phyloP scores from a whole-genome alignment of 176 grass and related monocot species.

The Oryza australiensis region DNA sequence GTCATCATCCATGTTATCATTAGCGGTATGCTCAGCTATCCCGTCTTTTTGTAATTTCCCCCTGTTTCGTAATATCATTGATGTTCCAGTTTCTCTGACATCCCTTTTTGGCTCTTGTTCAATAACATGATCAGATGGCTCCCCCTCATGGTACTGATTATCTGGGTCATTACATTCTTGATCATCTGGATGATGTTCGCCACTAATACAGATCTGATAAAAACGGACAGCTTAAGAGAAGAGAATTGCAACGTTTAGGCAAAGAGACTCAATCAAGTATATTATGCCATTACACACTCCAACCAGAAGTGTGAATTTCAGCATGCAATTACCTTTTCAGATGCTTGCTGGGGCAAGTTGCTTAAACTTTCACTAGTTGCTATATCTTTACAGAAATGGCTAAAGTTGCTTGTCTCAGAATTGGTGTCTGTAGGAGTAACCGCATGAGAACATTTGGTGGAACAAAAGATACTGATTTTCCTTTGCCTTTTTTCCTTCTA shows the following conservation, averaged over 20 bases:
- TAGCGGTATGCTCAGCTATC: conserved; percentile 24
- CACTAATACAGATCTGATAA: conserved; percentile 33
- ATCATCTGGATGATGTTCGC: conserved; percentile 29
- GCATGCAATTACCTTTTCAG: conserved; percentile 31
- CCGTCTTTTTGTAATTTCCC: conserved; percentile 18
- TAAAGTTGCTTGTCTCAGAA: conserved; percentile 26
- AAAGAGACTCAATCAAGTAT: neutral
- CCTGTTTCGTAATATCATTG: conserved; percentile 45
- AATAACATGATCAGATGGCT: conserved; percentile 34
- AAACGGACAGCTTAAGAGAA: neutral
- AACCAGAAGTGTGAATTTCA: neutral
- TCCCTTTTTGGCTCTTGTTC: conserved; percentile 34
- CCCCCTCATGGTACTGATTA: neutral
- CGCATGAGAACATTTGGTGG: conserved; percentile 32
- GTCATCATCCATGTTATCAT: conserved; percentile 38
- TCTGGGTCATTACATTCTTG: conserved; percentile 20
- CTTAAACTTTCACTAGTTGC: conserved; percentile 36
- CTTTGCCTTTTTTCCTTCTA: conserved; percentile 34
- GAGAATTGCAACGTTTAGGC: neutral
- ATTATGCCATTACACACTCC: conserved; percentile 1
- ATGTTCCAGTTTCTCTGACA: conserved; percentile 22
- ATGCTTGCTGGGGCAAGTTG: conserved; percentile 11
- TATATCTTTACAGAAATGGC: neutral
- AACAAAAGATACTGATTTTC: conserved; percentile 61
- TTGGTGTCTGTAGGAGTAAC: conserved; percentile 22